These are phyloP conservation scores for Casuarina equisetifolia DNA, from an alignment of 306 rosid genomes.

Conservation along the genomic window DNA sequence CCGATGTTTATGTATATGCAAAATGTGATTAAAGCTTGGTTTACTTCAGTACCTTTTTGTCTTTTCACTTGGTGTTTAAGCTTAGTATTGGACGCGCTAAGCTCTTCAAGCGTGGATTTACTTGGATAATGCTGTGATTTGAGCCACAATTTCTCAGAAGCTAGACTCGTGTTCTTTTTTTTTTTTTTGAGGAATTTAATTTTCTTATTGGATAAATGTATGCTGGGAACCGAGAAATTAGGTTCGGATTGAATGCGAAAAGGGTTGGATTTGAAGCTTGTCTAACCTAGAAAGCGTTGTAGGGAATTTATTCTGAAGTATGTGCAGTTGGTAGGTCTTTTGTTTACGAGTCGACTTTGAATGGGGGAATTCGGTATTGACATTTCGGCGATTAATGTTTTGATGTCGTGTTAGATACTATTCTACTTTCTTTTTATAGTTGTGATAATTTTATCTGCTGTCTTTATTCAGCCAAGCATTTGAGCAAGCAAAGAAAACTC, in stretches of 20 bases:
- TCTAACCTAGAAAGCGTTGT: neutral
- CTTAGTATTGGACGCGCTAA: neutral
- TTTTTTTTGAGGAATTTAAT: neutral
- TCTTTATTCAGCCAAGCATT: slow-evolving; percentile 64
- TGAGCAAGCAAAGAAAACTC: slow-evolving; percentile 70
- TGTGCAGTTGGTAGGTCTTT: neutral
- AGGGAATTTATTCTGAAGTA: neutral
- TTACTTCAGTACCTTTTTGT: neutral
- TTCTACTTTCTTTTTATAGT: slow-evolving; percentile 11
- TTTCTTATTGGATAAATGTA: neutral
- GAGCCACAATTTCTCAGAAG: neutral
- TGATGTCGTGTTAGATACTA: neutral
- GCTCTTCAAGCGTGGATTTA: neutral
- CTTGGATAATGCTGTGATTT: neutral
- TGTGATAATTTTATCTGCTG: slow-evolving; percentile 18
- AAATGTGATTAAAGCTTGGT: neutral
- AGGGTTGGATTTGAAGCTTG: neutral
- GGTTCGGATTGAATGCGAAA: neutral
- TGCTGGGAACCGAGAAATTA: neutral
- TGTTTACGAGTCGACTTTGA: neutral
- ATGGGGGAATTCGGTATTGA: neutral
- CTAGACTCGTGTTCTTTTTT: neutral
- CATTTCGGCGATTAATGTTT: neutral
- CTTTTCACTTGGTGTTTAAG: neutral
- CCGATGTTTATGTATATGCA: neutral